Evolutionary conservation across 2,329 filamentous ascomycete species (phyloP), one percentile per base, ranked within the genome.

Genomic region (Hortaea werneckii): DNA sequence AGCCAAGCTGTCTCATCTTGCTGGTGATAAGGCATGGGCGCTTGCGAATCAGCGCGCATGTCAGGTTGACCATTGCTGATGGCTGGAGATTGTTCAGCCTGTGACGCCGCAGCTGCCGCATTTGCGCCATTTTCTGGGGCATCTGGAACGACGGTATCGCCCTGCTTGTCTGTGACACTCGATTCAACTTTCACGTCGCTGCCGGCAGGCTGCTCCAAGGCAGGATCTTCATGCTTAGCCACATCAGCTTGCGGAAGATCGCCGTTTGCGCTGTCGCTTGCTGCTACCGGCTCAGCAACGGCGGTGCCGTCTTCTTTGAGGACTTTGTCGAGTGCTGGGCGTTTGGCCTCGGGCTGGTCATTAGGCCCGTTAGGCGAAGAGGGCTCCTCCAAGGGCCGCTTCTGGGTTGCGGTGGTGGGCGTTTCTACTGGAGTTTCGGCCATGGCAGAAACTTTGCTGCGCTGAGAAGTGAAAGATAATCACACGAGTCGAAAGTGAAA

Each of bases 1-100:
- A 98, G 89, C 90, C 92, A 98, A 40, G 83, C 83, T 41, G 85
- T 88, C 73, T 98, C 92, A 62, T 98, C 92, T 58, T 92, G 80
- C 62, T 72, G 74, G 67, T 65, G 72, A 68, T 62, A 60, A 61
- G 54, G 50, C 62, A 60, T 62, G 65, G 59, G 62, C 43, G 37
- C 62, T 52, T 73, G 57, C 61, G 69, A 55, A 60, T 65, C 64
- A 42, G 69, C 63, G 37, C 70, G 69, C 44, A 74, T 74, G 48
- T 67, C 68, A 34, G 73, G 71, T 45, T 74, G 47, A 49, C 78
- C 76, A 52, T 73, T 75, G 48, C 67, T 67, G 40, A 72, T 71
- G 48, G 44, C 41, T 26, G 50, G 44, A 6, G 50, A 37, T 11
- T 47, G 42, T 6, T 20, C 29, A 12, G 43, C 30, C 34, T 44